These are phyloP conservation scores for Sordariomycetes sp. DNA, from an alignment of 2,329 filamentous ascomycete genomes.

Conservation along the genomic window DNA sequence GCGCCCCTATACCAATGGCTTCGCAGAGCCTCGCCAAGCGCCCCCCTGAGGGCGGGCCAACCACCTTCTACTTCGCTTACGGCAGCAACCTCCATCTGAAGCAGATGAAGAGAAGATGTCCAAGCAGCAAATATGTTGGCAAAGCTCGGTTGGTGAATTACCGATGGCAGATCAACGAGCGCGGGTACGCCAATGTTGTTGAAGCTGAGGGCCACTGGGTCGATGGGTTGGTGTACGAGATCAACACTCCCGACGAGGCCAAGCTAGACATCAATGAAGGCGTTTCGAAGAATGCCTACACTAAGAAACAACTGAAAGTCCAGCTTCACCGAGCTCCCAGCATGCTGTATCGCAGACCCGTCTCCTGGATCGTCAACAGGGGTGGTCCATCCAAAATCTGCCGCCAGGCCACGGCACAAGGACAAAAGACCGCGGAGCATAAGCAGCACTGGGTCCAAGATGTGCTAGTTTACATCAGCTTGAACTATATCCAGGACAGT, in stretches of 20 bases:
- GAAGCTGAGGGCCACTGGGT: conserved; percentile 22
- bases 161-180: conserved; percentile 37
- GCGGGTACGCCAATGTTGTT: conserved; percentile 34
- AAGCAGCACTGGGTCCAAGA: conserved; percentile 16
- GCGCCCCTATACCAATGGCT: neutral
- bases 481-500: conserved; percentile 20
- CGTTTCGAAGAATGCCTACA: conserved; percentile 27
- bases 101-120: conserved; percentile 35
- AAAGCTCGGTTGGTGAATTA: conserved; percentile 26
- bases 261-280: conserved; percentile 30
- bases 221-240: conserved; percentile 30
- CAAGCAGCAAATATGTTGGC: conserved; percentile 28
- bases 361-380: conserved; percentile 26
- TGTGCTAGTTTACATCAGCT: conserved; percentile 31
- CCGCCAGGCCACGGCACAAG: conserved; percentile 10
- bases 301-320: conserved; percentile 23
- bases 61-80: conserved; percentile 34
- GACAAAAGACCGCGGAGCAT: conserved; percentile 7
- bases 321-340: conserved; percentile 19
- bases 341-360: conserved; percentile 24
- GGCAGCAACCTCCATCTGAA: conserved; percentile 34
- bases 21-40: neutral
- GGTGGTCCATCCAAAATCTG: conserved; percentile 20
- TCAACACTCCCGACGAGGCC: conserved; percentile 25
- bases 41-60: conserved; percentile 10